Evolutionary conservation across 1,284 basidiomycete species (phyloP).

Genomic region (Rhodotorula mucilaginosa): DNA sequence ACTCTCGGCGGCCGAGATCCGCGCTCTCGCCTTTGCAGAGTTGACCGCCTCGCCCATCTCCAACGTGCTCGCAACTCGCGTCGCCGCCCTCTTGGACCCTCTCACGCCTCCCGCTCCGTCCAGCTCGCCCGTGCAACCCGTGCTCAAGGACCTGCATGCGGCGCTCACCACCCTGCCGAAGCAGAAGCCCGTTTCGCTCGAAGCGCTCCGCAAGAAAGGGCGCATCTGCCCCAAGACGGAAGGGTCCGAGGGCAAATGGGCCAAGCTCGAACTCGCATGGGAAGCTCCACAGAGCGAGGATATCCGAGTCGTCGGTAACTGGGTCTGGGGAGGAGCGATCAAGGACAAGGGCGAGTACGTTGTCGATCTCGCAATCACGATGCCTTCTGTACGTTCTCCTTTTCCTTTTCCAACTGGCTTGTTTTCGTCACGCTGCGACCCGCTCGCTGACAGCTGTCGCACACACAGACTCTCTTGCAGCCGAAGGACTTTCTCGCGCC

Average conservation of each 20-base stretch:
- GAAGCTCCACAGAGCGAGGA: constrained; percentile 55
- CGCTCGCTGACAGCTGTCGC: not conserved
- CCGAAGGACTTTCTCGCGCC: constrained; percentile 91
- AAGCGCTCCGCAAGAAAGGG: constrained; percentile 56
- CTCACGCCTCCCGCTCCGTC: constrained; percentile 61
- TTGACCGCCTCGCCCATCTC: constrained; percentile 40
- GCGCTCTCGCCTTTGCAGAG: constrained; percentile 41
- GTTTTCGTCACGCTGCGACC: no score
- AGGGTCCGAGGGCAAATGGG: constrained; percentile 59
- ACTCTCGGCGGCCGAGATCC: constrained; percentile 41
- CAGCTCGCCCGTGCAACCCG: constrained; percentile 61
- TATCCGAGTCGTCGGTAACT: constrained; percentile 53
- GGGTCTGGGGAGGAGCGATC: constrained; percentile 51
- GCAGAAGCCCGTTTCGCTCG: constrained; percentile 64
- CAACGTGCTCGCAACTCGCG: constrained; percentile 35
- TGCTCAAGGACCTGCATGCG: constrained; percentile 60
- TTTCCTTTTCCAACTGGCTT: no score
- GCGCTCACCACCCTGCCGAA: constrained; percentile 61
- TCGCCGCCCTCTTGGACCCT: constrained; percentile 51
- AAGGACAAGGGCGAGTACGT: constrained; percentile 62
- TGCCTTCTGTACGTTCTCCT: constrained; percentile 69
- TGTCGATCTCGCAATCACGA: constrained; percentile 79
- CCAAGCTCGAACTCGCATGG: constrained; percentile 67
- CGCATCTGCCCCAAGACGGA: constrained; percentile 63
- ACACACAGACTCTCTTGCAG: constrained; percentile 69